Conservation (phyloP, 2,329 filamentous ascomycete genomes). For the Aurifilum marmelostoma region DNA sequence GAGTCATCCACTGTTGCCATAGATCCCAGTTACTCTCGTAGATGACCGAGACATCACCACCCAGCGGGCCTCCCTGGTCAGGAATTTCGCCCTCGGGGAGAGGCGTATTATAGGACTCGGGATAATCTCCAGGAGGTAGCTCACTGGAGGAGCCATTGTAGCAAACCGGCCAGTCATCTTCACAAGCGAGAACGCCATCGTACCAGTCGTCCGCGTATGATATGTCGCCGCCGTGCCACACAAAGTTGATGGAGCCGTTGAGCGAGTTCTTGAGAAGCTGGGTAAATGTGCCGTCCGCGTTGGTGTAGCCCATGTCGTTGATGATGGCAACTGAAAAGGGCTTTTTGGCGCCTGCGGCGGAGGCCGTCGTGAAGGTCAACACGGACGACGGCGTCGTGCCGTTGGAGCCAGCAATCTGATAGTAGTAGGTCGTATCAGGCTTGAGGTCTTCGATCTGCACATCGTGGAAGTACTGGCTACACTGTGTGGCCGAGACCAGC, state of each 20-base stretch:
- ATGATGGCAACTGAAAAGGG: conserved; percentile 51
- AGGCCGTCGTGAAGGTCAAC: conserved; percentile 51
- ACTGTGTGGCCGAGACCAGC: conserved; percentile 49
- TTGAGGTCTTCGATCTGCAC: conserved; percentile 47
- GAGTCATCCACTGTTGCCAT: conserved; percentile 54
- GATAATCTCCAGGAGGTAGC: conserved; percentile 44
- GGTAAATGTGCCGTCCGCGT: conserved; percentile 51
- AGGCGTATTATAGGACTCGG: conserved; percentile 47
- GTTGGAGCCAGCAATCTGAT: conserved; percentile 52
- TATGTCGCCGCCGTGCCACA: conserved; percentile 57
- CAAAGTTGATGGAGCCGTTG: conserved; percentile 49
- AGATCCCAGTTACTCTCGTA: conserved; percentile 57
- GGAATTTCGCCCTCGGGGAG: conserved; percentile 49
- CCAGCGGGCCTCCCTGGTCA: conserved; percentile 49
- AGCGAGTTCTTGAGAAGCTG: conserved; percentile 45
- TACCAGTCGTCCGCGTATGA: conserved; percentile 56
- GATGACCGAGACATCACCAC: conserved; percentile 52
- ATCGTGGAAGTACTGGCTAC: conserved; percentile 56
- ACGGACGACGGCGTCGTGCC: conserved; percentile 52
- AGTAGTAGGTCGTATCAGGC: conserved; percentile 53
- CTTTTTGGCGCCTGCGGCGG: conserved; percentile 44
- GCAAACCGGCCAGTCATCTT: conserved; percentile 51
- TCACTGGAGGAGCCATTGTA: conserved; percentile 49
- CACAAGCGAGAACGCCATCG: conserved; percentile 53
- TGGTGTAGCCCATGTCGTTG: conserved; percentile 59